Evolutionary conservation across 345 rosid genomes (phyloP).

Genomic region (Nephelium lappaceum): DNA sequence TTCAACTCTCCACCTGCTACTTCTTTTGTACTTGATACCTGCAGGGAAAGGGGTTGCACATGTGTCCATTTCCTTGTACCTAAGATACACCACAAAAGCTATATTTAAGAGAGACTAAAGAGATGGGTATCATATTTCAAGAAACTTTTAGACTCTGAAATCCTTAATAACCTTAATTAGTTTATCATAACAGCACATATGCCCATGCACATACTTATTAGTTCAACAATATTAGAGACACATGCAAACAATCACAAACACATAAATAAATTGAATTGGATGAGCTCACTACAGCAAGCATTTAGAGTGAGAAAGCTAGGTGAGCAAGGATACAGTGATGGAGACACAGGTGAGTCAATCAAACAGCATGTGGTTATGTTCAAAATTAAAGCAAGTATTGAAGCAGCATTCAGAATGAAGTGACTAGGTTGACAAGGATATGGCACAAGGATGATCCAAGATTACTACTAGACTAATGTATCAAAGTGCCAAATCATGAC

Average conservation of each 20-base stretch:
- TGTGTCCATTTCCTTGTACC: slow-evolving; percentile 77
- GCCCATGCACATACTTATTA: background rate
- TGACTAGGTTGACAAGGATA: background rate
- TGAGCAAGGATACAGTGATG: background rate
- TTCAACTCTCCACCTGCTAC: slow-evolving; percentile 82
- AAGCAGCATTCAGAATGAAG: background rate
- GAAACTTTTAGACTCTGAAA: background rate
- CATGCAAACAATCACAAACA: background rate
- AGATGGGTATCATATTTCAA: background rate
- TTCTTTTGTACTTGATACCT: slow-evolving; percentile 60
- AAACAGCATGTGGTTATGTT: background rate
- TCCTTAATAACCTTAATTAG: background rate
- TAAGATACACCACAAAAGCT: slow-evolving; percentile 29
- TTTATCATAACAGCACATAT: background rate
- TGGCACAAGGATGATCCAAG: background rate
- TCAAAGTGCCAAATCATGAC: background rate
- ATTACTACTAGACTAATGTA: background rate
- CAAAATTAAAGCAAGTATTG: background rate
- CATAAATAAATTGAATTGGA: background rate
- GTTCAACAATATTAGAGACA: background rate
- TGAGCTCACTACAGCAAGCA: background rate
- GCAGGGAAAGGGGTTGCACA: slow-evolving; percentile 79
- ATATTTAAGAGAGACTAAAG: slow-evolving; percentile 5
- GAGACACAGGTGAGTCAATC: background rate
- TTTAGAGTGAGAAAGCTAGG: background rate